phyloP scores from a whole-genome alignment of 176 grass and related monocot genomes.

The Aegilops tauschii region DNA sequence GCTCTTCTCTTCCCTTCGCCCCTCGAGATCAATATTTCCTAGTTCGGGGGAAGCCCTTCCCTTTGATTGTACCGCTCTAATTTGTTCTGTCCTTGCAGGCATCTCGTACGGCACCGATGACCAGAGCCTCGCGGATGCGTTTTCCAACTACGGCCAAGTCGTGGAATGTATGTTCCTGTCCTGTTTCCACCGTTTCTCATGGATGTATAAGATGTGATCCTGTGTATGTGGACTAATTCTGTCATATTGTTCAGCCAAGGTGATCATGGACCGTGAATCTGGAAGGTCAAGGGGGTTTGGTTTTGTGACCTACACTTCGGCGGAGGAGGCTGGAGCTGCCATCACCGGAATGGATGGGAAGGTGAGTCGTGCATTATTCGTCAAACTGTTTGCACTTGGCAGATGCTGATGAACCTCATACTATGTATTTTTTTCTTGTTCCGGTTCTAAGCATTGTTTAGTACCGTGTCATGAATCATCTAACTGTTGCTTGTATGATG shows the following conservation, averaged over 20 bases:
- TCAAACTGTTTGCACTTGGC: neutral
- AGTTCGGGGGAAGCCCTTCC: neutral
- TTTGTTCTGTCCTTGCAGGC: constrained; percentile 18
- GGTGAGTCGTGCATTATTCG: constrained; percentile 9
- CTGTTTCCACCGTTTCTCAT: neutral
- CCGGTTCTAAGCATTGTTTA: neutral
- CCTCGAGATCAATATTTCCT: neutral
- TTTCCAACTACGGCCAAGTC: constrained; percentile 57
- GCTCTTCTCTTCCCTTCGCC: neutral
- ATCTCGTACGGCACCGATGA: constrained; percentile 72
- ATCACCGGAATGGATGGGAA: constrained; percentile 66
- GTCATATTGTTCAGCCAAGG: constrained; percentile 48
- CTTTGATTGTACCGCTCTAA: neutral
- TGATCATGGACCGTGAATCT: constrained; percentile 52
- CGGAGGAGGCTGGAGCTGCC: constrained; percentile 50
- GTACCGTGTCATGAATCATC: neutral
- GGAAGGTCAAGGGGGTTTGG: constrained; percentile 73
- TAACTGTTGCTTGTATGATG: neutral
- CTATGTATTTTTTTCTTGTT: neutral
- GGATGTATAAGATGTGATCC: too few relatives aligned
- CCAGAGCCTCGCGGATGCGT: constrained; percentile 52
- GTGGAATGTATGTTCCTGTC: constrained; percentile 40
- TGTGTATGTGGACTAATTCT: neutral
- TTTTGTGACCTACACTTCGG: constrained; percentile 62
- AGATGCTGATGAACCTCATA: neutral